Evolutionary conservation across 2,329 filamentous ascomycete species (phyloP).

Genomic region (Stagonosporopsis cucurbitacearum): DNA sequence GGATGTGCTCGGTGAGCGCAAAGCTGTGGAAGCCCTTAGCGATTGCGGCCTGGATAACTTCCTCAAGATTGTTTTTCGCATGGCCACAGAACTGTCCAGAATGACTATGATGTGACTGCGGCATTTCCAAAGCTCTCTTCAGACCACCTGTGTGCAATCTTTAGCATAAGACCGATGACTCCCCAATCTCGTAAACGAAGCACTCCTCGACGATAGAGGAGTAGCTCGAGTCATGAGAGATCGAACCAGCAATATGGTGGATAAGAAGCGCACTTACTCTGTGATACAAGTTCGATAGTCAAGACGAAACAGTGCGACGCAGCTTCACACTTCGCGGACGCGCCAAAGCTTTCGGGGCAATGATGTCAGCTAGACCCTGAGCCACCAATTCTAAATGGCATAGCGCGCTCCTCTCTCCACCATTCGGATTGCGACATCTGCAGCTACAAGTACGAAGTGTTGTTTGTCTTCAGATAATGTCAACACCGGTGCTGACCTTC

Average conservation of each 20-base stretch:
- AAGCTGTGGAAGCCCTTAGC: conserved; percentile 79
- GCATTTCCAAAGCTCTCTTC: conserved; percentile 64
- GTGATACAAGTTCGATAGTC: not conserved
- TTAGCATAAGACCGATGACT: conserved; percentile 5
- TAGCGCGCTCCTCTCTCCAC: conserved; percentile 2
- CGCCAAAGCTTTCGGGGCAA: conserved; percentile 4
- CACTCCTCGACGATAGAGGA: not conserved
- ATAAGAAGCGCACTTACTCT: not conserved
- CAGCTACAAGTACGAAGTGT: not conserved
- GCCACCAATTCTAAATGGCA: not conserved
- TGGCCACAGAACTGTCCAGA: conserved; percentile 95
- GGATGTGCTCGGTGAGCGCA: conserved; percentile 94
- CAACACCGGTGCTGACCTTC: not conserved
- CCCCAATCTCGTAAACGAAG: not conserved
- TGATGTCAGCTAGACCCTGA: conserved; percentile 20
- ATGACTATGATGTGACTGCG: conserved; percentile 97
- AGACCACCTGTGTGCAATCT: not conserved
- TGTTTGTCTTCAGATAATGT: not conserved
- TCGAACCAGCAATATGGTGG: not conserved
- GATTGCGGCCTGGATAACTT: conserved; percentile 81
- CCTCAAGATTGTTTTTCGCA: conserved; percentile 83
- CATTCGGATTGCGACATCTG: not conserved
- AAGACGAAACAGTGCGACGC: not conserved
- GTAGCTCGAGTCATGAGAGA: not conserved
- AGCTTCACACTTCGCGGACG: not conserved